Evolutionary conservation across 1,139 yeast genomes (phyloP).

Genomic region (Candida sp.): DNA sequence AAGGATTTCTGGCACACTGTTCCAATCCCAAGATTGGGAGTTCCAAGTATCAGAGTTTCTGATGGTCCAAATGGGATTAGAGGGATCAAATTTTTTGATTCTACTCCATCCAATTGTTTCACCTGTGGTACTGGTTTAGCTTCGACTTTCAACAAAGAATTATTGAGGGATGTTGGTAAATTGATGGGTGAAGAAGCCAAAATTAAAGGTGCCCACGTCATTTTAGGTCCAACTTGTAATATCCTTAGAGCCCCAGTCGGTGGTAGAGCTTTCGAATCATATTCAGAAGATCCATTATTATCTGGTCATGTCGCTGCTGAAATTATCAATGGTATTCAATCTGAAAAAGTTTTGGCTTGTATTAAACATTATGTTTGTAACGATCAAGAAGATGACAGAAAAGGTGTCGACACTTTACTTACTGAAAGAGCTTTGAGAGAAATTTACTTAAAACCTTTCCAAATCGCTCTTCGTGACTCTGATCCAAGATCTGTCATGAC

Average conservation of each 20-base stretch:
- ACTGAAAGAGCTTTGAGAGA: constrained; percentile 62
- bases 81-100: constrained; percentile 29
- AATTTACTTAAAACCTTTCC: constrained; percentile 59
- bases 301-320: constrained; percentile 51
- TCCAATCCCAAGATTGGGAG: constrained; percentile 41
- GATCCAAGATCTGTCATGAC: constrained; percentile 56
- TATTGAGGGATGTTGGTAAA: constrained; percentile 25
- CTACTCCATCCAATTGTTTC: constrained; percentile 33
- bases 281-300: constrained; percentile 58
- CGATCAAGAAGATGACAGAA: constrained; percentile 57
- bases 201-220: constrained; percentile 37
- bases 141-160: constrained; percentile 38
- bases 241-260: constrained; percentile 60
- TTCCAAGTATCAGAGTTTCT: constrained; percentile 30
- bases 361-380: constrained; percentile 60
- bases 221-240: constrained; percentile 54
- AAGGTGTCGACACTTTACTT: constrained; percentile 43
- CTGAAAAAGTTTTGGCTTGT: constrained; percentile 50
- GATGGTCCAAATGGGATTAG: constrained; percentile 38
- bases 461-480: constrained; percentile 49
- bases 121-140: constrained; percentile 37
- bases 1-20: constrained; percentile 57
- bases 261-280: constrained; percentile 62
- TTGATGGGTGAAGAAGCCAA: constrained; percentile 35
- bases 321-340: constrained; percentile 53